A percentile compares a stretch with the other conserved stretches of the same genome.
These are phyloP conservation scores for Cyathus striatus DNA, from an alignment of 768 basidiomycete species.

Conservation along the genomic window DNA sequence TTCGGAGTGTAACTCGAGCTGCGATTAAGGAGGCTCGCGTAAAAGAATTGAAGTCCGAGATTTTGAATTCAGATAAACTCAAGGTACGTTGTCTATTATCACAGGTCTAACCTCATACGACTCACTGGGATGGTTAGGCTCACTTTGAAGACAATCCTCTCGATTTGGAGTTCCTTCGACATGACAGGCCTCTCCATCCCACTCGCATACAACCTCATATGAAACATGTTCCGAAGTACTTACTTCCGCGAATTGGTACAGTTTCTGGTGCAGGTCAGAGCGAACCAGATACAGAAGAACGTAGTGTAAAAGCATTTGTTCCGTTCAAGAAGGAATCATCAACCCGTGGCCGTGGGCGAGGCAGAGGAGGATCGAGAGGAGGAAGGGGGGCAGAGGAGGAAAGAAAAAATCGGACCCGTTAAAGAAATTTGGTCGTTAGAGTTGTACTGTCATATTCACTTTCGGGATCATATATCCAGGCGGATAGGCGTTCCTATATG, in stretches of 20 bases:
- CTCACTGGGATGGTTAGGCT: too few relatives aligned
- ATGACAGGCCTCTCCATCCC: conserved; percentile 92
- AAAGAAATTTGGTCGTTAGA: conserved; percentile 61
- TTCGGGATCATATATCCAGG: background rate
- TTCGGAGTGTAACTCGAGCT: conserved; percentile 82
- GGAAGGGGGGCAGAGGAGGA: conserved; percentile 47
- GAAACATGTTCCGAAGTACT: conserved; percentile 92
- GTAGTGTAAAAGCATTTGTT: conserved; percentile 50
- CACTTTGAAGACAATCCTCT: conserved; percentile 97
- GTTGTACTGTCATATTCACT: background rate
- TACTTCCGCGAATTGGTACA: conserved; percentile 77
- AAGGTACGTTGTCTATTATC: conserved; percentile 49
- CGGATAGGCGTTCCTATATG: background rate
- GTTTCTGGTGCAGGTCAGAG: conserved; percentile 41
- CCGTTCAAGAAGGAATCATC: conserved; percentile 62
- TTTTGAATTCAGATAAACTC: conserved; percentile 92
- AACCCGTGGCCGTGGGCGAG: conserved; percentile 46
- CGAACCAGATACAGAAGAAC: conserved; percentile 23
- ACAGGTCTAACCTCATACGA: background rate
- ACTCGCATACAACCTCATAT: conserved; percentile 88
- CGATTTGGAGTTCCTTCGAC: conserved; percentile 86
- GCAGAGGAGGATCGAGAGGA: conserved; percentile 39
- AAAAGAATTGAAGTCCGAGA: conserved; percentile 90
- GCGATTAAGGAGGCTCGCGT: conserved; percentile 87
- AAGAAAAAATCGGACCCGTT: conserved; percentile 80